A percentile compares a stretch with the other conserved stretches of the same genome.
Evolutionary conservation across 2,329 filamentous ascomycete genomes (phyloP).

Genomic region (Paramyrothecium roridum): DNA sequence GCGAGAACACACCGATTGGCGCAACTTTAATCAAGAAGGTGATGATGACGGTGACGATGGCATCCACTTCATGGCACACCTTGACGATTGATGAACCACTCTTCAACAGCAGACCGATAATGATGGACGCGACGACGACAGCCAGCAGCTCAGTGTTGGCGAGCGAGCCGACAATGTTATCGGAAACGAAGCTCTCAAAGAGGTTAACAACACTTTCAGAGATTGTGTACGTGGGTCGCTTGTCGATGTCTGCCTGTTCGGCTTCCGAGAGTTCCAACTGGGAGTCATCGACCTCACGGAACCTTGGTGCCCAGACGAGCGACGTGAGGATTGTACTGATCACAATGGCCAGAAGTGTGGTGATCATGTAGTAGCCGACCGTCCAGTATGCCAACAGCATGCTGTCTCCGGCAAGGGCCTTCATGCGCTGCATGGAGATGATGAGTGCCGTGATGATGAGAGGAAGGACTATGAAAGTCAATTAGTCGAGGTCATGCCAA

Average conservation of each 20-base stretch:
- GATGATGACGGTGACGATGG: constrained; percentile 42
- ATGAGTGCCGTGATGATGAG: constrained; percentile 51
- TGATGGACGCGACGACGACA: constrained; percentile 42
- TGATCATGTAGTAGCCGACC: constrained; percentile 46
- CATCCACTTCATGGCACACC: constrained; percentile 43
- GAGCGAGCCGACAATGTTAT: constrained; percentile 44
- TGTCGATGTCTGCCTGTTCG: constrained; percentile 18
- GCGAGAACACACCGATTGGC: constrained; percentile 50
- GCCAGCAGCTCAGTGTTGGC: constrained; percentile 43
- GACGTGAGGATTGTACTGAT: constrained; percentile 42
- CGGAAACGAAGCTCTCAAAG: constrained; percentile 45
- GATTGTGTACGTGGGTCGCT: constrained; percentile 36
- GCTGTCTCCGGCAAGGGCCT: constrained; percentile 40
- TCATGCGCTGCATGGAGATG: constrained; percentile 44
- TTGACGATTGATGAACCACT: constrained; percentile 33
- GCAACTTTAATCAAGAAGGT: constrained; percentile 45
- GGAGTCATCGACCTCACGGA: constrained; percentile 30
- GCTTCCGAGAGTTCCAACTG: constrained; percentile 20
- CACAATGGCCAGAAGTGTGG: constrained; percentile 46
- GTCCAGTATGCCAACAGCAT: constrained; percentile 44
- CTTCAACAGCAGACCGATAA: constrained; percentile 41
- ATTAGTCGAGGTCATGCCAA: constrained; percentile 1
- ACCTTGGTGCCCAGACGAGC: constrained; percentile 44
- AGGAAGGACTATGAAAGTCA: constrained; percentile 36
- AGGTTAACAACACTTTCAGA: constrained; percentile 34